These are phyloP conservation scores for Phytophthora quininea DNA, from an alignment of 352 stramenopile genomes.

Conservation along the genomic window DNA sequence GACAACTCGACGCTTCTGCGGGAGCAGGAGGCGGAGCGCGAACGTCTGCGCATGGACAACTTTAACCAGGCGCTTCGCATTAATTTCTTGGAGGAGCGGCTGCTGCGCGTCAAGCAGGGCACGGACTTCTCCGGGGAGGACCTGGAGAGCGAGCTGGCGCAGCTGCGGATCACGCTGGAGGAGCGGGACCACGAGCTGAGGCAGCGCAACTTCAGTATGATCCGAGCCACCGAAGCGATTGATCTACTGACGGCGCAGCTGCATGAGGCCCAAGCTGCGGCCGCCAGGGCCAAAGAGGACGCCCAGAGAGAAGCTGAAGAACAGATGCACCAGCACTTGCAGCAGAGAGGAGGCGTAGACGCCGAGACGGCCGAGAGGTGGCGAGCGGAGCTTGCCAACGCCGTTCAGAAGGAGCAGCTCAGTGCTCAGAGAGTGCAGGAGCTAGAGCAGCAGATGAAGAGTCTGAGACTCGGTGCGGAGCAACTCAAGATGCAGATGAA, in stretches of 20 bases:
- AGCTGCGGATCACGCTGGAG: slow-evolving; percentile 61
- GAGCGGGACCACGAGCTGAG: slow-evolving; percentile 70
- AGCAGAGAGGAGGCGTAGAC: slow-evolving; percentile 34
- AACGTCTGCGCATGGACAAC: slow-evolving; percentile 73
- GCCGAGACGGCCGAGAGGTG: slow-evolving; percentile 47
- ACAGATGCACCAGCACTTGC: slow-evolving; percentile 38
- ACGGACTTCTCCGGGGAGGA: slow-evolving; percentile 66
- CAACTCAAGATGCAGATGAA: slow-evolving; percentile 40
- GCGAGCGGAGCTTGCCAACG: slow-evolving; percentile 42
- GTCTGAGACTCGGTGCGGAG: slow-evolving; percentile 34
- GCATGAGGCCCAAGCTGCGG: slow-evolving; percentile 34
- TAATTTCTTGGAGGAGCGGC: slow-evolving; percentile 69
- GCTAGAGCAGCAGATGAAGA: slow-evolving; percentile 45
- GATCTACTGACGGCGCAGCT: slow-evolving; percentile 57
- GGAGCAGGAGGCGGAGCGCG: slow-evolving; percentile 60
- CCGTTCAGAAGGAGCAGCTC: slow-evolving; percentile 39
- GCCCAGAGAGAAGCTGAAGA: slow-evolving; percentile 29
- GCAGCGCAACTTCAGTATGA: slow-evolving; percentile 62
- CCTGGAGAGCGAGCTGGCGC: slow-evolving; percentile 63
- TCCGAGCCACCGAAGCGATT: slow-evolving; percentile 64
- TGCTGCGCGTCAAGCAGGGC: slow-evolving; percentile 65
- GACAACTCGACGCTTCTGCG: slow-evolving; percentile 48
- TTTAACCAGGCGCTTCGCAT: slow-evolving; percentile 78
- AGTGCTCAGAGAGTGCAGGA: slow-evolving; percentile 32
- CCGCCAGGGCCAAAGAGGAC: slow-evolving; percentile 30